Conservation (phyloP, 2,329 filamentous ascomycete species). For the Aspergillus quadricinctus region DNA sequence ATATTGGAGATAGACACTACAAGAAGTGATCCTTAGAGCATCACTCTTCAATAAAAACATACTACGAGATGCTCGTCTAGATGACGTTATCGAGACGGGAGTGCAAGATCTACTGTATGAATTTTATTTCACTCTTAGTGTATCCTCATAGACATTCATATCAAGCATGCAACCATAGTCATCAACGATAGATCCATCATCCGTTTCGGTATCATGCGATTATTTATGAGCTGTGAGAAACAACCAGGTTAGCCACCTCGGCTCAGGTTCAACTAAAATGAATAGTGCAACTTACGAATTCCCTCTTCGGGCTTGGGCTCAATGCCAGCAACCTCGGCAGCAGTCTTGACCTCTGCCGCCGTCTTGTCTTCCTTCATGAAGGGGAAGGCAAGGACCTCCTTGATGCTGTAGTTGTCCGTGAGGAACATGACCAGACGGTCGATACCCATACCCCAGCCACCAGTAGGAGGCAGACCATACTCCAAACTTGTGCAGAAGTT, state of each 20-base stretch:
- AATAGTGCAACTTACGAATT: constrained; percentile 41
- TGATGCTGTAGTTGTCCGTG: constrained; percentile 92
- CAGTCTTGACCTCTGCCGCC: constrained; percentile 42
- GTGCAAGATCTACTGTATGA: constrained; percentile 2
- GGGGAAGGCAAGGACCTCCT: constrained; percentile 93
- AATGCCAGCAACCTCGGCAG: constrained; percentile 61
- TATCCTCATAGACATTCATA: constrained; percentile 20
- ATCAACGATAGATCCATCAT: constrained; percentile 11
- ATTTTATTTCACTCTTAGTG: constrained; percentile 16
- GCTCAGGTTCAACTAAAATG: constrained; percentile 4
- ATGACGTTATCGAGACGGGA: too few relatives aligned
- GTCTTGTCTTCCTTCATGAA: constrained; percentile 89
- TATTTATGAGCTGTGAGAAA: constrained; percentile 31
- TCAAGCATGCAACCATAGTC: constrained; percentile 17
- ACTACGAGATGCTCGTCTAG: too few relatives aligned
- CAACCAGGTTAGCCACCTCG: constrained; percentile 16
- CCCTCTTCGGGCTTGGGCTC: constrained; percentile 58
- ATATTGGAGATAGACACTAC: too few relatives aligned
- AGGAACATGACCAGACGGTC: constrained; percentile 94
- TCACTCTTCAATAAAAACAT: too few relatives aligned
- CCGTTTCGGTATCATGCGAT: constrained; percentile 9
- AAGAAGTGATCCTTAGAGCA: not conserved
- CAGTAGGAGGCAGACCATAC: constrained; percentile 87
- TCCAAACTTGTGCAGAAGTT: constrained; percentile 89
- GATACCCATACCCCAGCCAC: constrained; percentile 94